Conservation (phyloP, 148 eudicot species). For the Heliamphora exappendiculata region DNA sequence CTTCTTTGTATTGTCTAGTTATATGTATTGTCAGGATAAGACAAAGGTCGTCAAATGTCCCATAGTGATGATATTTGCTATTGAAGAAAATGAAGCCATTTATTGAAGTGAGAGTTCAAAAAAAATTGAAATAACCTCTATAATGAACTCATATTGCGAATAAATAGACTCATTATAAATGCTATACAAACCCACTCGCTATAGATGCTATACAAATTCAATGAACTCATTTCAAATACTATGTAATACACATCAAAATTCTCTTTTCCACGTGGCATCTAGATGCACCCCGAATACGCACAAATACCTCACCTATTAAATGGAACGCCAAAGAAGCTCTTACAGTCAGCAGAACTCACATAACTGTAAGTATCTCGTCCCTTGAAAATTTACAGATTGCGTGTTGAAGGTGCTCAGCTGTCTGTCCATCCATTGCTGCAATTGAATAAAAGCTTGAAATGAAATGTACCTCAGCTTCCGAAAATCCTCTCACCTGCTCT, state of each 20-base stretch:
- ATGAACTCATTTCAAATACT: background rate
- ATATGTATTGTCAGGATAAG: background rate
- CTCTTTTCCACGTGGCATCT: background rate
- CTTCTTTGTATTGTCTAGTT: too few species aligned
- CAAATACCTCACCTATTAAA: constrained; percentile 16
- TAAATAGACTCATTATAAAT: background rate
- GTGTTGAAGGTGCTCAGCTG: constrained; percentile 77
- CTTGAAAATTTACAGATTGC: constrained; percentile 58
- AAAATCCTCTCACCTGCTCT: constrained; percentile 49
- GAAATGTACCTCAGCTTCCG: constrained; percentile 71
- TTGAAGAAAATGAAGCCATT: background rate
- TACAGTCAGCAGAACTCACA: constrained; percentile 51
- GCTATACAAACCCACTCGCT: background rate
- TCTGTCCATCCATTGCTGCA: constrained; percentile 97
- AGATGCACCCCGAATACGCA: constrained; percentile 2
- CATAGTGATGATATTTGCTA: background rate
- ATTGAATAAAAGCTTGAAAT: constrained; percentile 84
- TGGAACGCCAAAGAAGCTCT: constrained; percentile 21
- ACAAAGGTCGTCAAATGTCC: background rate
- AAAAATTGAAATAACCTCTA: background rate
- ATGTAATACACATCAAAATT: background rate
- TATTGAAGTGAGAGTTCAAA: background rate
- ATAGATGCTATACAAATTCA: background rate
- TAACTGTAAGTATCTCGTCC: constrained; percentile 70
- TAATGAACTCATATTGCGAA: background rate